Base-by-base conservation (phyloP, 306 rosid species). In the Ormosia emarginata region DNA sequence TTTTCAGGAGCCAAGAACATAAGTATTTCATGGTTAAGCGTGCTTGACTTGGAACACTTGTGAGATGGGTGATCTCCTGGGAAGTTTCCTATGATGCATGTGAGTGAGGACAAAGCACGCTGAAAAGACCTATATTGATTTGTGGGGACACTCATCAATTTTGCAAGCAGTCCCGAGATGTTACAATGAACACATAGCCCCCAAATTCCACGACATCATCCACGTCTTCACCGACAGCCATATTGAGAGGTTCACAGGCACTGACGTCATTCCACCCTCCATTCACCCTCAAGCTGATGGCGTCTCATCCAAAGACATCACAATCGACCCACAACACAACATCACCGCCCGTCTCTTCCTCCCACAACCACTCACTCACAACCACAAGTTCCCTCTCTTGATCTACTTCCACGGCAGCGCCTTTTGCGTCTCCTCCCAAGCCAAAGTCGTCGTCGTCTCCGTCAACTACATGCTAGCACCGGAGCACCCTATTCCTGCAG, bases 381-480 rank as follows among this genome's bases (percentile, higher is more conserved):
- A 13, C 62, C 86, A 59, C 18, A 65, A 59, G 49, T 81, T 86
- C 29, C 89, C 91, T 55, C 64, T 86, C 43, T 33, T 88, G 37
- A n/a, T 88, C 59, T 84, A 86, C 82, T 86, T 81, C 79, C 91
- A 81, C 12, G 89, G 89, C 0, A 83, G 89, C 17, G 83, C 37
- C 36, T 88, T 85, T 69, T 86, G 86, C 40, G 15, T 71, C 50
- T 43, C 72, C 7, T 85, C 91, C n/a, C 36, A 78, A 30, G 68
- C 90, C 61, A 81, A 78, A 4, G 75, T 74, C 24, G 24, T 84
- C 3, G 88, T 76, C 0, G 63, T 87, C 34, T 81, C 86, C 5
- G 70, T 84, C 3, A 5, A 81, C 33, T 78, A 84, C 68, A 74
- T 84, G 40, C 29, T 81, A 67, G 88, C 86, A 56, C 90, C 86